Conservation (phyloP, 2,329 filamentous ascomycete species). For the Nigrospora sphaerica region DNA sequence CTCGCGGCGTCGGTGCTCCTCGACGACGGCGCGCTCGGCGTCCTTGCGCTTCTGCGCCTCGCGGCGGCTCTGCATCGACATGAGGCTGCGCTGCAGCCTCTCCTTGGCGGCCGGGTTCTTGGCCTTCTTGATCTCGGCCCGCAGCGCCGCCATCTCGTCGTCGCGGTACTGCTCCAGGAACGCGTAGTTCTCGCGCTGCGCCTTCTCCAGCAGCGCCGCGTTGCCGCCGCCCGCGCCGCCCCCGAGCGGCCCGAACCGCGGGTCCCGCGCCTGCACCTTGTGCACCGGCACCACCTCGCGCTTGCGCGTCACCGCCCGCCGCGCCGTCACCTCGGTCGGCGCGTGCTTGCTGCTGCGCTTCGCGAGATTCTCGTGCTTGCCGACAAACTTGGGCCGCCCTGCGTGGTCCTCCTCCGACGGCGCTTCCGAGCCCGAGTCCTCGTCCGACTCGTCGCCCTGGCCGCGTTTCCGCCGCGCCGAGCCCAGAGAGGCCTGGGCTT, state of each 20-base stretch:
- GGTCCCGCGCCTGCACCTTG: constrained; percentile 65
- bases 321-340: constrained; percentile 74
- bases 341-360: constrained; percentile 76
- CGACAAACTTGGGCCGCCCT: constrained; percentile 28
- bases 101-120: constrained; percentile 44
- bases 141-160: constrained; percentile 73
- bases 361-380: constrained; percentile 15
- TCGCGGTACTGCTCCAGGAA: constrained; percentile 85
- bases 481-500: constrained; percentile 68
- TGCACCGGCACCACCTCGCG: constrained; percentile 62
- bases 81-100: constrained; percentile 62
- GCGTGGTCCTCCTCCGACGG: constrained; percentile 28
- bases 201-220: constrained; percentile 43
- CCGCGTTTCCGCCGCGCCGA: constrained; percentile 17
- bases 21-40: constrained; percentile 60
- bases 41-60: constrained; percentile 66
- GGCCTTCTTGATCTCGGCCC: constrained; percentile 56
- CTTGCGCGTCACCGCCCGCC: constrained; percentile 73
- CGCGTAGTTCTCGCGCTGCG: constrained; percentile 66
- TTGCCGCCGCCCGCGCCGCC: constrained; percentile 27
- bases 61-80: constrained; percentile 72
- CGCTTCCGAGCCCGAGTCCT: constrained; percentile 6
- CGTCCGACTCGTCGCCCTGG: constrained; percentile 18
- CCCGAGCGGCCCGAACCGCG: constrained; percentile 71
- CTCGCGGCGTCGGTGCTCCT: constrained; percentile 74